Conservation (phyloP, 2,329 filamentous ascomycete species). For the Trichophaea hybrida region DNA sequence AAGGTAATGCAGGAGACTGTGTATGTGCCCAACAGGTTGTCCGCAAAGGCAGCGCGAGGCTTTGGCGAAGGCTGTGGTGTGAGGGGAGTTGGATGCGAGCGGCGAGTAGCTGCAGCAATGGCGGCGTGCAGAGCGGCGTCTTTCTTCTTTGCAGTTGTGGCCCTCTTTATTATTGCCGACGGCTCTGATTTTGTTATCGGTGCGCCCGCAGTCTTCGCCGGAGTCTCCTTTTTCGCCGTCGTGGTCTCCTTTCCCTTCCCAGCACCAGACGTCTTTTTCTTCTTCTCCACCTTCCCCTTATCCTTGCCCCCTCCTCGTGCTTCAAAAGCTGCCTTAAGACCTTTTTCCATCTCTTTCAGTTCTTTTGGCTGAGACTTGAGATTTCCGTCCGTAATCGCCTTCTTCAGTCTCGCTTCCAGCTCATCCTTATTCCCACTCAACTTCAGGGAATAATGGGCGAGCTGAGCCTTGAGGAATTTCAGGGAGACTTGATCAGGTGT, state of each 20-base stretch:
- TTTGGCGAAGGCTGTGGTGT: neutral
- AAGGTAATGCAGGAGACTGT: neutral
- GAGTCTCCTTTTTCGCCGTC: neutral
- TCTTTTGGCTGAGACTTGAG: slow-evolving; percentile 17
- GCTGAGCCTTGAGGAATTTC: slow-evolving; percentile 19
- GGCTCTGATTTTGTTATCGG: neutral
- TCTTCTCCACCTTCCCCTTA: neutral
- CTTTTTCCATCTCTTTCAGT: slow-evolving; percentile 18
- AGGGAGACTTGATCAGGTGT: neutral
- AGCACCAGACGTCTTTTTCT: neutral
- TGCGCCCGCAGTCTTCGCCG: neutral
- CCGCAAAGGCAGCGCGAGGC: neutral
- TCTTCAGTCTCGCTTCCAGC: slow-evolving; percentile 12
- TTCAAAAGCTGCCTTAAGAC: slow-evolving; percentile 12
- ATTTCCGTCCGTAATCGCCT: slow-evolving; percentile 8
- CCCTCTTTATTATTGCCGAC: neutral
- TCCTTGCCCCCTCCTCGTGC: neutral
- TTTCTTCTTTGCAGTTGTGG: neutral
- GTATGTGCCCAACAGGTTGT: neutral
- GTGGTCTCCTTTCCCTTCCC: neutral
- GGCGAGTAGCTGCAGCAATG: neutral
- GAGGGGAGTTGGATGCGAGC: neutral
- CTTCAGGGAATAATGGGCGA: slow-evolving; percentile 18
- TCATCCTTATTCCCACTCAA: slow-evolving; percentile 15
- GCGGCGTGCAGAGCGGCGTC: neutral